A percentile compares a stretch with the other conserved stretches of the same genome.
These are phyloP conservation scores for Hibiscus syriacus DNA, from an alignment of 345 rosid species.

Conservation along the genomic window DNA sequence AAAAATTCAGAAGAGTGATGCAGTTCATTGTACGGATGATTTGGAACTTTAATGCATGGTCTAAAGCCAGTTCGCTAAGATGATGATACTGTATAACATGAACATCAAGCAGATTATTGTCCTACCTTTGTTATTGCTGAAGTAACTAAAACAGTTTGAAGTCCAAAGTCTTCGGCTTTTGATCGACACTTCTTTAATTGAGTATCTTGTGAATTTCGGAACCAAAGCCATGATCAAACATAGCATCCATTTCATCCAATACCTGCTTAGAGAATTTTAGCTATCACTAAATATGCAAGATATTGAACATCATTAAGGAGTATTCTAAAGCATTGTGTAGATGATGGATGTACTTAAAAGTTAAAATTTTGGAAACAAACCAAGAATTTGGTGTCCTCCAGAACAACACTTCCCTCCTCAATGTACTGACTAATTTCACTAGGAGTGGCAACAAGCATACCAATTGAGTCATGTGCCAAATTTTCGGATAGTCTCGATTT, in stretches of 20 bases:
- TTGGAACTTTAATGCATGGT: background rate
- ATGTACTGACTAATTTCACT: constrained; percentile 21
- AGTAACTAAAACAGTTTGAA: constrained; percentile 77
- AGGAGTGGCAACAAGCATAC: constrained; percentile 40
- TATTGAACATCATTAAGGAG: background rate
- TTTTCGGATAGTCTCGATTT: constrained; percentile 41
- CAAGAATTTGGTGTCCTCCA: constrained; percentile 32
- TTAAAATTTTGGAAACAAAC: too few species aligned
- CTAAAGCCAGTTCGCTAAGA: too few species aligned
- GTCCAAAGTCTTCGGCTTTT: constrained; percentile 50
- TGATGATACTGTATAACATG: too few species aligned
- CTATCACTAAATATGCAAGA: background rate
- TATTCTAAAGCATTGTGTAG: background rate
- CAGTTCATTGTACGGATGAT: background rate
- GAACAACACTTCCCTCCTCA: constrained; percentile 17
- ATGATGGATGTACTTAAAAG: too few species aligned
- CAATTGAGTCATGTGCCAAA: constrained; percentile 39
- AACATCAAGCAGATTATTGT: background rate
- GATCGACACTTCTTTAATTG: constrained; percentile 55
- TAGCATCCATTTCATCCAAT: constrained; percentile 89
- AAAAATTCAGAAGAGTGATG: background rate
- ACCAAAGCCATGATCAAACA: constrained; percentile 87
- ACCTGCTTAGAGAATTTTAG: constrained; percentile 38
- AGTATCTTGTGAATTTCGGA: constrained; percentile 82
- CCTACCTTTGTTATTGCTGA: constrained; percentile 77